Conservation (phyloP, 192 early-diverging fungal species). For the Backusella luteola region DNA sequence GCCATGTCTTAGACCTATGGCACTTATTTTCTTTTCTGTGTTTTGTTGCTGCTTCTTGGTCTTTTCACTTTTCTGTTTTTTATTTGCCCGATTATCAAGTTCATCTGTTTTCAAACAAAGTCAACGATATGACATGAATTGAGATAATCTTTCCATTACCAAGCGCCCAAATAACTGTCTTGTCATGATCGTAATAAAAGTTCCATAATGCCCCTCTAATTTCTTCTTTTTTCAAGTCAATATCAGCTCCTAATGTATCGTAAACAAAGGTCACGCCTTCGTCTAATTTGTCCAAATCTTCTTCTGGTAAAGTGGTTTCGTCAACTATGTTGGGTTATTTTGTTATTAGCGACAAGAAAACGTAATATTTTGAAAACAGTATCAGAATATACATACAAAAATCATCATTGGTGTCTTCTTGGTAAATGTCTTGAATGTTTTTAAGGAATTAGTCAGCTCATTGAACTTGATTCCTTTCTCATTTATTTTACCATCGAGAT, state of each 20-base stretch:
- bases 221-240: constrained; percentile 56
- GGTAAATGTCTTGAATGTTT: not conserved
- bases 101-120: not conserved
- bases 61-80: constrained; percentile 12
- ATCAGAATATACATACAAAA: not conserved
- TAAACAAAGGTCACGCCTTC: constrained; percentile 58
- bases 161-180: constrained; percentile 65
- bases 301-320: constrained; percentile 18
- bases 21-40: not conserved
- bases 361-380: too few relatives aligned
- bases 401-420: not conserved
- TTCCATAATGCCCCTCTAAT: constrained; percentile 73
- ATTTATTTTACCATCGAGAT: not conserved
- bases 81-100: constrained; percentile 6
- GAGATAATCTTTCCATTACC: constrained; percentile 47
- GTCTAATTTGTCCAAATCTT: constrained; percentile 44
- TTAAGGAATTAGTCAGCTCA: not conserved
- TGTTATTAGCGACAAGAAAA: not conserved
- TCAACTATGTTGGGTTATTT: constrained; percentile 6
- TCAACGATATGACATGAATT: not conserved
- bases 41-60: not conserved
- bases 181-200: constrained; percentile 69
- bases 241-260: constrained; percentile 54
- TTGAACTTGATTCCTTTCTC: not conserved
- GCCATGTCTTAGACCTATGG: too few relatives aligned